Conservation (phyloP, 768 basidiomycete species). For the Boletus rubroflammeus region DNA sequence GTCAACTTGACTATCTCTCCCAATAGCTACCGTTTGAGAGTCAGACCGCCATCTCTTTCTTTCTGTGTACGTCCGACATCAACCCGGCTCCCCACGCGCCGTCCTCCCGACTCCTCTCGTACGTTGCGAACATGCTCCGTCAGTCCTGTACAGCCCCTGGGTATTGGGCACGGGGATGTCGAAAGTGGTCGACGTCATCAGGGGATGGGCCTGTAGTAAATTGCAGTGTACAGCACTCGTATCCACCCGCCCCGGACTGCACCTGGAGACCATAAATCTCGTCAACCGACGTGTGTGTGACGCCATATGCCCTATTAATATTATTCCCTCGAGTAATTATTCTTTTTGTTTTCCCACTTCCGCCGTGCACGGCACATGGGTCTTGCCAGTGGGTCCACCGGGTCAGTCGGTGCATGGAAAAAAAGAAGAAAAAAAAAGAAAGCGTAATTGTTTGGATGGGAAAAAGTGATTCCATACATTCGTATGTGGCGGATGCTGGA, state of each 20-base stretch:
- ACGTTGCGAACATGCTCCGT: background rate
- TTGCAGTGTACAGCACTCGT: background rate
- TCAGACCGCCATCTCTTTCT: background rate
- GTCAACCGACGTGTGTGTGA: constrained; percentile 6
- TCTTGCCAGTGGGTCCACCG: background rate
- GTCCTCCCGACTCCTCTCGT: background rate
- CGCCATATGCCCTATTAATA: constrained; percentile 3
- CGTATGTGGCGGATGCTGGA: constrained; percentile 13
- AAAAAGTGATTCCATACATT: background rate
- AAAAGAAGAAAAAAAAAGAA: no score
- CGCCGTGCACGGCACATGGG: constrained; percentile 9
- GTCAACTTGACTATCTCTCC: background rate
- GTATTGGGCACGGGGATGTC: constrained; percentile 2
- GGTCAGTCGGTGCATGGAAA: background rate
- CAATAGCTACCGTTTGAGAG: background rate
- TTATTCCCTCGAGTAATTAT: background rate
- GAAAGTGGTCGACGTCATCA: constrained; percentile 20
- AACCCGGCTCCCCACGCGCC: constrained; percentile 9
- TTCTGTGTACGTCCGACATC: constrained; percentile 10
- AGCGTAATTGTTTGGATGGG: background rate
- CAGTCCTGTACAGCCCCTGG: constrained; percentile 4
- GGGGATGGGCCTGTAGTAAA: background rate
- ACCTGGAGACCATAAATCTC: constrained; percentile 8
- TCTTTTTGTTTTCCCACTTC: background rate
- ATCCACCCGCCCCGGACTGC: constrained; percentile 8